Evolutionary conservation across 1,284 basidiomycete genomes (phyloP).

Genomic region (Apiotrichum siamense): DNA sequence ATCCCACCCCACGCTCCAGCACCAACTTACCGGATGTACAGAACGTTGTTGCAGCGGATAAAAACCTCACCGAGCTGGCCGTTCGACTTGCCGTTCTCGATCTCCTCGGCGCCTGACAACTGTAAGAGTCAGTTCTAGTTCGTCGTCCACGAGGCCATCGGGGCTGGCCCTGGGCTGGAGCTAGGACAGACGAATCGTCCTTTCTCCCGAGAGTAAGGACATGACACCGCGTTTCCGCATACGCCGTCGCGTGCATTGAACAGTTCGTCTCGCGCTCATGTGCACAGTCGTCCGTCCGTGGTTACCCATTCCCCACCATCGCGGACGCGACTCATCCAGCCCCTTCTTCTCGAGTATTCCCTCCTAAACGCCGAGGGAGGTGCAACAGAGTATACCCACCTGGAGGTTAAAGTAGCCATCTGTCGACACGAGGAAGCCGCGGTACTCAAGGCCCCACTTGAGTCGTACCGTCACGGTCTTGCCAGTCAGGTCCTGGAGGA

Average conservation of each 20-base stretch:
- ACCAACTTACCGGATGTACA: conserved; percentile 62
- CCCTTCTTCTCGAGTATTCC: too few species aligned
- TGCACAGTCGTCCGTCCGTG: too few species aligned
- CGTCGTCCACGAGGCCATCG: not conserved
- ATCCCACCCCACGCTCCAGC: not conserved
- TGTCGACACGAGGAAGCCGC: conserved; percentile 95
- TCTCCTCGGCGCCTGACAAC: conserved; percentile 98
- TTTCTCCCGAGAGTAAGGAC: too few species aligned
- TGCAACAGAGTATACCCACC: conserved; percentile 61
- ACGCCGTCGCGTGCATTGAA: too few species aligned
- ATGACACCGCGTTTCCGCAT: too few species aligned
- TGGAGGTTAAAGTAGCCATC: conserved; percentile 99
- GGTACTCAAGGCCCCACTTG: conserved; percentile 99
- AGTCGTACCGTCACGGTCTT: conserved; percentile 91
- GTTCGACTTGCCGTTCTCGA: conserved; percentile 91
- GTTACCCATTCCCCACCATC: too few species aligned
- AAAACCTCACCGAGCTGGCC: conserved; percentile 97
- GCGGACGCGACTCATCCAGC: too few species aligned
- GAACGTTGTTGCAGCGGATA: conserved; percentile 93
- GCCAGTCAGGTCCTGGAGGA: conserved; percentile 95
- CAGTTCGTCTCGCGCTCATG: too few species aligned
- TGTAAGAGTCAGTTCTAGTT: conserved; percentile 43
- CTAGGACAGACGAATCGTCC: too few species aligned
- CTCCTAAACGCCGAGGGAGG: too few species aligned
- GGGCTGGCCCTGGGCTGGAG: too few species aligned